These are phyloP conservation scores for Fusarium coicis DNA, from an alignment of 2,329 filamentous ascomycete species.

Conservation along the genomic window DNA sequence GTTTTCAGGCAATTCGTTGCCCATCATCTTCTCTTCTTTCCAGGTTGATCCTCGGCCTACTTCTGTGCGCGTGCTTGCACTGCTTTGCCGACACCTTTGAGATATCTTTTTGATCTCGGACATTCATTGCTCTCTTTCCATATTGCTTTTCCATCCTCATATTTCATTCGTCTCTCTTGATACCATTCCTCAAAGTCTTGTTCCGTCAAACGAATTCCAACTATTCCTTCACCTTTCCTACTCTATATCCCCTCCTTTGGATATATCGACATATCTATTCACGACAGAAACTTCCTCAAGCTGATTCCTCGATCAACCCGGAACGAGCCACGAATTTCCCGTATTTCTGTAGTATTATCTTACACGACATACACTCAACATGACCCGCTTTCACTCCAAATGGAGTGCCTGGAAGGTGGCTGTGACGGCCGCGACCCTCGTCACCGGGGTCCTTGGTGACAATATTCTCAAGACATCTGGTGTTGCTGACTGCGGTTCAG, in stretches of 20 bases:
- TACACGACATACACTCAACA: slow-evolving; percentile 40
- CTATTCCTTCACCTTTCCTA: slow-evolving; percentile 20
- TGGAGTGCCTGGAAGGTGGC: slow-evolving; percentile 49
- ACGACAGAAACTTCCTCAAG: slow-evolving; percentile 37
- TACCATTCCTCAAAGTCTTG: slow-evolving; percentile 39
- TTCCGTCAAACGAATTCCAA: slow-evolving; percentile 25
- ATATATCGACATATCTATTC: slow-evolving; percentile 30
- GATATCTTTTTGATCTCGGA: slow-evolving; percentile 29
- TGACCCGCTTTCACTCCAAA: slow-evolving; percentile 47
- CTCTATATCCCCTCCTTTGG: slow-evolving; percentile 19
- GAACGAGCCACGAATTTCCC: slow-evolving; percentile 40
- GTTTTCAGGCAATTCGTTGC: slow-evolving; percentile 40
- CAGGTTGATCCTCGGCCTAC: slow-evolving; percentile 69
- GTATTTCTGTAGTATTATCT: slow-evolving; percentile 34
- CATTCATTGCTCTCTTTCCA: slow-evolving; percentile 33
- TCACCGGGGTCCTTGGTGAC: slow-evolving; percentile 65
- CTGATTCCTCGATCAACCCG: slow-evolving; percentile 28
- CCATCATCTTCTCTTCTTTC: slow-evolving; percentile 44
- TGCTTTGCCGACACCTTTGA: slow-evolving; percentile 40
- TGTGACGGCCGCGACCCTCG: slow-evolving; percentile 50
- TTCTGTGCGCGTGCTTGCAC: slow-evolving; percentile 49
- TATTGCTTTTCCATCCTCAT: slow-evolving; percentile 7
- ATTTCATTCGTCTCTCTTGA: slow-evolving; percentile 30
- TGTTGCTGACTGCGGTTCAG: slow-evolving; percentile 75
- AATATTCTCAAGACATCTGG: slow-evolving; percentile 84